Evolutionary conservation across 768 basidiomycete genomes (phyloP).

Genomic region (Leucocoprinus leucothites): DNA sequence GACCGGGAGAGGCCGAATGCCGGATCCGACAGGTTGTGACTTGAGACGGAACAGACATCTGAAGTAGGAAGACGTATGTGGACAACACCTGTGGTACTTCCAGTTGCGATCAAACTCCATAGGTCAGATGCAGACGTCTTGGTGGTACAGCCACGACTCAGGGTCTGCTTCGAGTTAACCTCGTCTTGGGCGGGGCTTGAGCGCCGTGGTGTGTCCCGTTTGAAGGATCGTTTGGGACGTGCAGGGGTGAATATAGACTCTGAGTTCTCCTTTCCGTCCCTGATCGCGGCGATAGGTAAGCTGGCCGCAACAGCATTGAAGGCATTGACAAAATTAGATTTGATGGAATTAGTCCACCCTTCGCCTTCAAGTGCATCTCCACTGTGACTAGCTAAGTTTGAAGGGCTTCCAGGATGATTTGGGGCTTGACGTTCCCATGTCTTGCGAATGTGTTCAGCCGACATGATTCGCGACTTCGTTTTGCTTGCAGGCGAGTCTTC

Average conservation of each 20-base stretch:
- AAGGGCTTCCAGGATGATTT: neutral
- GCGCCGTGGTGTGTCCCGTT: slow-evolving; percentile 18
- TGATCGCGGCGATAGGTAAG: slow-evolving; percentile 19
- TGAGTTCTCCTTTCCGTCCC: neutral
- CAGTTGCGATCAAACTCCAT: slow-evolving; percentile 40
- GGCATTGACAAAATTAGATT: slow-evolving; percentile 42
- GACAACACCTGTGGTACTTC: slow-evolving; percentile 35
- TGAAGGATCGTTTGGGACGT: slow-evolving; percentile 18
- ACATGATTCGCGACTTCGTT: slow-evolving; percentile 14
- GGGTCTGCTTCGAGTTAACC: neutral
- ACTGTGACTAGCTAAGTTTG: neutral
- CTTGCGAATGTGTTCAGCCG: slow-evolving; percentile 16
- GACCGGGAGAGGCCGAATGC: neutral
- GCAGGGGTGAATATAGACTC: slow-evolving; percentile 21
- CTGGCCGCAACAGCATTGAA: slow-evolving; percentile 49
- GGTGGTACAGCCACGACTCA: slow-evolving; percentile 11
- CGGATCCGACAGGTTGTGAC: slow-evolving; percentile 3
- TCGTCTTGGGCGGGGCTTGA: slow-evolving; percentile 4
- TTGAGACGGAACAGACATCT: neutral
- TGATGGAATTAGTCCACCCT: slow-evolving; percentile 41
- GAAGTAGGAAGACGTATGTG: slow-evolving; percentile 26
- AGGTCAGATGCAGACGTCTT: slow-evolving; percentile 22
- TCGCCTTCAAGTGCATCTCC: slow-evolving; percentile 16
- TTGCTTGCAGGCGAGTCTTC: slow-evolving; percentile 21
- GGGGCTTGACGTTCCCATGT: slow-evolving; percentile 6